A percentile compares a stretch with the other conserved stretches of the same genome.
phyloP scores from a whole-genome alignment of 2,329 filamentous ascomycete genomes.

The Clonostachys chloroleuca region DNA sequence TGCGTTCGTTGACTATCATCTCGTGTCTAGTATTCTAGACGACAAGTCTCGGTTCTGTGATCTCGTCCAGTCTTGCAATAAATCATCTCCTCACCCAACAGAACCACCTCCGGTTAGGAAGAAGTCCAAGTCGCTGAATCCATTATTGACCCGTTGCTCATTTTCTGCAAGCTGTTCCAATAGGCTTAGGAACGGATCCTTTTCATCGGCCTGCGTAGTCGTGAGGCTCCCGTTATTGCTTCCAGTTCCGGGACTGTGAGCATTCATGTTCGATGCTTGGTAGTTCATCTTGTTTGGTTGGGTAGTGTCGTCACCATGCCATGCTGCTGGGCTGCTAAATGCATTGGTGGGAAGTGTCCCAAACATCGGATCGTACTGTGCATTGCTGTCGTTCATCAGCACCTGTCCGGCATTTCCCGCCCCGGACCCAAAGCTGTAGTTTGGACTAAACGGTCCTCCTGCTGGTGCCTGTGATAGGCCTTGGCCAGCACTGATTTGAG shows the following conservation, averaged over 20 bases:
- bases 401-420: conserved; percentile 8
- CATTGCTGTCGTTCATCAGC: conserved; percentile 19
- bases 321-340: conserved; percentile 46
- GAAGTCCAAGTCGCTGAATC: conserved; percentile 74
- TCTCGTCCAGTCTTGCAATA: too few species aligned
- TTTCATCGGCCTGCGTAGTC: conserved; percentile 54
- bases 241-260: conserved; percentile 36
- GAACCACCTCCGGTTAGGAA: conserved; percentile 33
- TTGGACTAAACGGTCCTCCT: conserved; percentile 29
- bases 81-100: too few species aligned
- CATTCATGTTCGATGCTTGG: background rate
- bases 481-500: too few species aligned
- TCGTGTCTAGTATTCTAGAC: too few species aligned
- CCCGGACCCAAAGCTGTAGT: conserved; percentile 31
- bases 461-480: too few species aligned
- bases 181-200: conserved; percentile 75
- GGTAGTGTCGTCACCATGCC: conserved; percentile 35
- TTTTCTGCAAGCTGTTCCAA: conserved; percentile 82
- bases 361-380: conserved; percentile 57
- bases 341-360: conserved; percentile 47
- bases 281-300: background rate
- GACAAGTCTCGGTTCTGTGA: too few species aligned
- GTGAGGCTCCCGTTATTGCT: conserved; percentile 44
- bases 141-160: conserved; percentile 56
- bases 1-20: too few species aligned